These are phyloP conservation scores for Pestalotiopsis sp. DNA, from an alignment of 2,329 filamentous ascomycete genomes.

Conservation along the genomic window DNA sequence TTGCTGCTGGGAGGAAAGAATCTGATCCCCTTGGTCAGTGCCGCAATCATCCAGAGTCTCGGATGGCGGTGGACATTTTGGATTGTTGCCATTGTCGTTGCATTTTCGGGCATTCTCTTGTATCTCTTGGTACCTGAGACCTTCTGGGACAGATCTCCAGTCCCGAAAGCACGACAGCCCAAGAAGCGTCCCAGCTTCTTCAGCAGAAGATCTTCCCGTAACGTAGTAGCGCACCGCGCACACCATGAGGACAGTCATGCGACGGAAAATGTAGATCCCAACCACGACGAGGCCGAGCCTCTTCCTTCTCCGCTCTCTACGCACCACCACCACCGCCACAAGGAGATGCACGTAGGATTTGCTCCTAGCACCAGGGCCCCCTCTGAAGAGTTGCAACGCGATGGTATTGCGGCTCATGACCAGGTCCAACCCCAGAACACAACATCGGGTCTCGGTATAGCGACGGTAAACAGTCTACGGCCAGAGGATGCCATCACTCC, in stretches of 20 bases:
- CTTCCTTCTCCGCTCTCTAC: conserved; percentile 17
- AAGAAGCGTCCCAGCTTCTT: conserved; percentile 48
- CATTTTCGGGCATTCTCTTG: conserved; percentile 68
- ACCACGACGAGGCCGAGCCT: conserved; percentile 18
- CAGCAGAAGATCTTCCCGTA: conserved; percentile 47
- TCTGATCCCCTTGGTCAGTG: conserved; percentile 82
- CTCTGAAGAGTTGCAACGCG: background rate
- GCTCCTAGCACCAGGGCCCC: conserved; percentile 34
- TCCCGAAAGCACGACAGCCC: conserved; percentile 37
- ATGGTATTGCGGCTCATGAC: background rate
- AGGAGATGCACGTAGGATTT: conserved; percentile 60
- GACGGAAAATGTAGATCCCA: background rate
- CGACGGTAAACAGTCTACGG: background rate
- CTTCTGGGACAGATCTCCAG: conserved; percentile 87
- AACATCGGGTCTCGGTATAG: background rate
- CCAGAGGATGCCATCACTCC: background rate
- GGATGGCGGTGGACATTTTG: conserved; percentile 93
- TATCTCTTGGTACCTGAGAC: conserved; percentile 95
- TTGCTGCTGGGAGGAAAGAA: conserved; percentile 91
- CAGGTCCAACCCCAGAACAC: background rate
- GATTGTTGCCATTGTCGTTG: conserved; percentile 82
- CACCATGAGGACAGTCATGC: background rate
- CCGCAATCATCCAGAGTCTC: conserved; percentile 75
- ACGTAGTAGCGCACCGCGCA: background rate
- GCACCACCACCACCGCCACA: conserved; percentile 24